Conservation (phyloP, 176 grass and related monocot genomes). For the Themeda triandra region DNA sequence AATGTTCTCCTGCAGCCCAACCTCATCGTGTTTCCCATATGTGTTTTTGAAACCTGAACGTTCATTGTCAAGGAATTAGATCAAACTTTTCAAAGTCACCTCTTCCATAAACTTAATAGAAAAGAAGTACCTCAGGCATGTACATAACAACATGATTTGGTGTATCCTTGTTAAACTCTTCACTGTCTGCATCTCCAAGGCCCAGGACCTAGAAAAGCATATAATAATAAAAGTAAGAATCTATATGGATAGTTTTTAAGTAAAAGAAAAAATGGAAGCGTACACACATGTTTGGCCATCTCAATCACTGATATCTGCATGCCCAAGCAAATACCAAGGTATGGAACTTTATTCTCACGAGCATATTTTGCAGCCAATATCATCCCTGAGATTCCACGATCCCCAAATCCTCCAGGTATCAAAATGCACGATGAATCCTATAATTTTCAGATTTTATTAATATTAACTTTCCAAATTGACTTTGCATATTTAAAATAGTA, state of each 20-base stretch:
- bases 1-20: slow-evolving; percentile 82
- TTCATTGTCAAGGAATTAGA: slow-evolving; percentile 5
- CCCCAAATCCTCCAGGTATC: slow-evolving; percentile 92
- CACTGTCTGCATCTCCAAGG: slow-evolving; percentile 76
- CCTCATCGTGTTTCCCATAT: slow-evolving; percentile 98
- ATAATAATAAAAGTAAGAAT: slow-evolving; percentile 15
- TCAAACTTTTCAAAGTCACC: background rate
- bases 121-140: slow-evolving; percentile 88
- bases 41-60: slow-evolving; percentile 84
- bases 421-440: slow-evolving; percentile 90
- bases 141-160: slow-evolving; percentile 70
- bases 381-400: slow-evolving; percentile 95
- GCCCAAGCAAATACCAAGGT: slow-evolving; percentile 99
- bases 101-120: slow-evolving; percentile 1
- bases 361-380: slow-evolving; percentile 96
- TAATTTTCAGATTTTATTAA: slow-evolving; percentile 19
- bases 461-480: background rate
- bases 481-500: slow-evolving; percentile 12
- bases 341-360: slow-evolving; percentile 93
- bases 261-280: slow-evolving; percentile 19
- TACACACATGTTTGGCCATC: slow-evolving; percentile 78
- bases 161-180: slow-evolving; percentile 74
- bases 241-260: slow-evolving; percentile 9
- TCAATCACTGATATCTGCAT: slow-evolving; percentile 99
- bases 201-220: slow-evolving; percentile 57